phyloP scores from a whole-genome alignment of 1,139 yeast genomes.

The Hyphopichia khmerensis region DNA sequence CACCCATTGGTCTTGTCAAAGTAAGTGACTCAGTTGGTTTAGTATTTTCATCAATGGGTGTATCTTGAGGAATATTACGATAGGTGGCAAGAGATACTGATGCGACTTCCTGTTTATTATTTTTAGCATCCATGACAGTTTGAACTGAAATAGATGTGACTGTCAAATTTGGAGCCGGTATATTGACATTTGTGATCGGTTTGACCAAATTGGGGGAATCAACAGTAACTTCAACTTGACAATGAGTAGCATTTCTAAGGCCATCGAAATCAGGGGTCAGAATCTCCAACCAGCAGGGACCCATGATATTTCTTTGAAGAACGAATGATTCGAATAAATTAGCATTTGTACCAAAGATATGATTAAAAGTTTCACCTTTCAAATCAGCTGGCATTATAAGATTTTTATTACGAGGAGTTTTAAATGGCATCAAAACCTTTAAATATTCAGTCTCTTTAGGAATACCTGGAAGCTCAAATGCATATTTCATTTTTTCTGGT shows the following conservation, averaged over 20 bases:
- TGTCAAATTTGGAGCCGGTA: constrained; percentile 60
- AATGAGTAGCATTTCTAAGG: constrained; percentile 72
- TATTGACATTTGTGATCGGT: constrained; percentile 48
- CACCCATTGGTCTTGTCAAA: constrained; percentile 71
- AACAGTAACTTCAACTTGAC: constrained; percentile 71
- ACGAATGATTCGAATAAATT: constrained; percentile 84
- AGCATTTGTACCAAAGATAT: constrained; percentile 78
- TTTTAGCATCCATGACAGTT: constrained; percentile 68
- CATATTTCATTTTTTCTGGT: constrained; percentile 75
- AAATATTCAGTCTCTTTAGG: constrained; percentile 82
- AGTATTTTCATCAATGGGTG: constrained; percentile 56
- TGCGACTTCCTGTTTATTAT: constrained; percentile 82
- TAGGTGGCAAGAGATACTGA: constrained; percentile 76
- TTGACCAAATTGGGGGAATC: constrained; percentile 48
- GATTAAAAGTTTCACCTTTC: constrained; percentile 74
- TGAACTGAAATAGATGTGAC: constrained; percentile 77
- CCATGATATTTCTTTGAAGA: constrained; percentile 81
- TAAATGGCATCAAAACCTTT: constrained; percentile 73
- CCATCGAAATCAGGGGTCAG: constrained; percentile 59
- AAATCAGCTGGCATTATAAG: constrained; percentile 58
- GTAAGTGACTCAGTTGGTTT: constrained; percentile 62
- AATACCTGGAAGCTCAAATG: constrained; percentile 79
- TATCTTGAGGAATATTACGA: constrained; percentile 67
- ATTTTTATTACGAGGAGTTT: constrained; percentile 52
- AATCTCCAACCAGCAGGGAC: constrained; percentile 94